phyloP scores from a whole-genome alignment of 768 basidiomycete genomes.

The Russula sp. region DNA sequence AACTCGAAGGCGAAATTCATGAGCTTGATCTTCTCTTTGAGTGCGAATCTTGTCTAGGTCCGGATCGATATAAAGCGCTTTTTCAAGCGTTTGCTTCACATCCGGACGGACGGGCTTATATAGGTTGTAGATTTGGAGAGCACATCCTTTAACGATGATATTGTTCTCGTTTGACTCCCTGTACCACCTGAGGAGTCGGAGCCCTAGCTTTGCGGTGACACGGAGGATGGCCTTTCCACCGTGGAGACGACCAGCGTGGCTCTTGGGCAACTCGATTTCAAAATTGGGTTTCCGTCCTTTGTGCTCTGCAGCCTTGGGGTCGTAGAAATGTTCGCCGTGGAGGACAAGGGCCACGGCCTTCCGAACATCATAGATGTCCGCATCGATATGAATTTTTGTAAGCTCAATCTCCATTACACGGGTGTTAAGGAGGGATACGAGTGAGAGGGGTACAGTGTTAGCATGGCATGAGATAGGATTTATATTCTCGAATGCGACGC shows the following conservation, averaged over 20 bases:
- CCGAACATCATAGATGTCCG: constrained; percentile 49
- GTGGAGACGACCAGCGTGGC: constrained; percentile 46
- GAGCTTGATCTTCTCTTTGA: constrained; percentile 30
- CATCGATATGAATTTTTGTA: constrained; percentile 30
- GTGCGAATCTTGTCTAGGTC: constrained; percentile 26
- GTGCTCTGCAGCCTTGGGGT: constrained; percentile 29
- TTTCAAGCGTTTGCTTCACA: constrained; percentile 25
- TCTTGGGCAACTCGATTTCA: constrained; percentile 44
- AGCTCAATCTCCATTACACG: constrained; percentile 35
- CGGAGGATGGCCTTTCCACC: constrained; percentile 40
- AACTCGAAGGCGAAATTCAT: constrained; percentile 43
- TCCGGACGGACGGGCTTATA: not conserved
- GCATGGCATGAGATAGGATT: not conserved
- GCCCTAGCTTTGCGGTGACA: constrained; percentile 30
- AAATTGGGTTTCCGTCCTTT: constrained; percentile 46
- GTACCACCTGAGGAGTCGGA: constrained; percentile 41
- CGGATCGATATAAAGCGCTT: constrained; percentile 29
- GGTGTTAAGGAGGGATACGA: not conserved
- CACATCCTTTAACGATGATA: constrained; percentile 23
- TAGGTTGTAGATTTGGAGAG: constrained; percentile 20
- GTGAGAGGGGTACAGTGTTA: not conserved
- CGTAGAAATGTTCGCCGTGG: constrained; percentile 46
- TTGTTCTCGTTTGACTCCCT: constrained; percentile 26
- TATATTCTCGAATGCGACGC: not conserved
- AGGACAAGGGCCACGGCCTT: constrained; percentile 48